Evolutionary conservation across 257 asterid species (phyloP).

Genomic region (Solanum raphanifolium): DNA sequence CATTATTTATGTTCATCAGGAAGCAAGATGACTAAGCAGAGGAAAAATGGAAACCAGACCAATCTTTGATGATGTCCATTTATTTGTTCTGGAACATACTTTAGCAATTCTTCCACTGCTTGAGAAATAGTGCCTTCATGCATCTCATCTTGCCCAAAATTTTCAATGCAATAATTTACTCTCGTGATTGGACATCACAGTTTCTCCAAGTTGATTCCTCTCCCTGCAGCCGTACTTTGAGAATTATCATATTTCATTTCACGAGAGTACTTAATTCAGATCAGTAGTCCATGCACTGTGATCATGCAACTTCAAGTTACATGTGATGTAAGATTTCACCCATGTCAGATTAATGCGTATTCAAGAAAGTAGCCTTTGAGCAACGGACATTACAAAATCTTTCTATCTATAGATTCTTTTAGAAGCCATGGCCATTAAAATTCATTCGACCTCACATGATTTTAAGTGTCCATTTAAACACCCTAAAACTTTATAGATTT

Average conservation of each 20-base stretch:
- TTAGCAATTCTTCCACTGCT: background rate
- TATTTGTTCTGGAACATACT: background rate
- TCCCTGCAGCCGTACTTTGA: background rate
- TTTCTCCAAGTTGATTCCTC: background rate
- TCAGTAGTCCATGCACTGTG: background rate
- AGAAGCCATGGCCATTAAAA: background rate
- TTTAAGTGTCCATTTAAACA: constrained; percentile 25
- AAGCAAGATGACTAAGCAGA: background rate
- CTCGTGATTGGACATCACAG: background rate
- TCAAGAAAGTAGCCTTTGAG: background rate
- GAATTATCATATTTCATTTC: background rate
- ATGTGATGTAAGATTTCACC: background rate
- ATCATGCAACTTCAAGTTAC: background rate
- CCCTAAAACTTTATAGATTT: constrained; percentile 24
- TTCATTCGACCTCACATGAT: constrained; percentile 3
- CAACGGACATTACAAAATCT: background rate
- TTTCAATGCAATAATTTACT: background rate
- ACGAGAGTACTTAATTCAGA: background rate
- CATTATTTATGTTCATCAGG: background rate
- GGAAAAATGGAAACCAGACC: background rate
- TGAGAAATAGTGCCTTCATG: background rate
- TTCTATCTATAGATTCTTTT: background rate
- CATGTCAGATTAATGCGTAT: background rate
- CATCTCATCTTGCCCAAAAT: background rate
- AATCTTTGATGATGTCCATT: background rate